Evolutionary conservation across 2,329 filamentous ascomycete species (phyloP), one percentile per base, ranked within the genome.

Genomic region (Clonostachys rhizophaga): DNA sequence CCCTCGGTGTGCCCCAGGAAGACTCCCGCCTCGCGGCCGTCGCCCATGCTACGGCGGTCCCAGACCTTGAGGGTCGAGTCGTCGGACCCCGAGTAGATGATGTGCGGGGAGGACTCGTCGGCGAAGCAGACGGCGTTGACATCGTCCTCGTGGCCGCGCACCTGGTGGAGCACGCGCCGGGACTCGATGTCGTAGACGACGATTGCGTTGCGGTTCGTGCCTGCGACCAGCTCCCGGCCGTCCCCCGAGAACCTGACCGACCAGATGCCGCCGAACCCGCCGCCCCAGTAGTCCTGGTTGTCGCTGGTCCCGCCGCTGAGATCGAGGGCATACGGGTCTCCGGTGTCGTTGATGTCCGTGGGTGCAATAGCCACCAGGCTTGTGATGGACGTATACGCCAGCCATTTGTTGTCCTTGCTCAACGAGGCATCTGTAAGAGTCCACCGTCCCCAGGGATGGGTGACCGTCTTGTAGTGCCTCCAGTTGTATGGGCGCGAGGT

Each of bases 51-150:
- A 70, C 94, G 81, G 43, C 92, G 81, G 61, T 99, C 94, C 94
- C 94, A 99, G 3, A 99, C 90, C 60, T 96, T 95, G 58, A 97
- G 80, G 1, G 90, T 95, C 3, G 88, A 86, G 61, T 99, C 94
- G 60, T 99, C 94, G 0, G 91, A 96, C 17, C 94, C 94, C 1
- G 91, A 96, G 68, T 96, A 97, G 4, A 99, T 75, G 50, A 97
- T 92, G 62, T 99, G 91, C 2, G 94, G 92, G 0, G 89, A 95
- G 33, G 81, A 79, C 50, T 84, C 84, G 66, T 97, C 91, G 1
- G 91, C 94, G 59, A 95, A 97, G 65, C 91, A 96, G 1, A 99
- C 94, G 5, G 94, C 94, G 57, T 97, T 99, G 47, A 97, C 92
- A 62, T 99, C 91, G 55, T 95, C 83, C 5, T 81, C 72, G 60